Evolutionary conservation across 257 asterid species (phyloP).

Genomic region (Rehmannia glutinosa): DNA sequence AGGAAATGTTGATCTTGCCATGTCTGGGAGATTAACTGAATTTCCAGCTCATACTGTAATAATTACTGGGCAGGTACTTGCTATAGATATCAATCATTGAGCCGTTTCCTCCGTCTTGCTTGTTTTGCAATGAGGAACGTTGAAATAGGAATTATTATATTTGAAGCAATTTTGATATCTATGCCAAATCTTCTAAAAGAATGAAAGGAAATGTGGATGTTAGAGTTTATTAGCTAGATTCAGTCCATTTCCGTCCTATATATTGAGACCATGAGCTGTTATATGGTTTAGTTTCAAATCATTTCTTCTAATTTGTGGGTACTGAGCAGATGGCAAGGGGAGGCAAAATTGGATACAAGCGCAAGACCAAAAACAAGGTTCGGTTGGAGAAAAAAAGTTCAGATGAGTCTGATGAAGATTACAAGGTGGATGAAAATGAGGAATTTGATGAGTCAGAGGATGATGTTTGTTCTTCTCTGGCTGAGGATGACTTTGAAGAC

Average conservation of each 20-base stretch:
- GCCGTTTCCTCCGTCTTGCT: conserved; percentile 5
- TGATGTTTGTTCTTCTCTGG: conserved; percentile 51
- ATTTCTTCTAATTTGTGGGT: conserved; percentile 17
- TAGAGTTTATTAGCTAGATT: conserved; percentile 24
- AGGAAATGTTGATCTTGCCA: conserved; percentile 11
- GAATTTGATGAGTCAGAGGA: conserved; percentile 47
- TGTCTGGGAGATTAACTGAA: conserved; percentile 11
- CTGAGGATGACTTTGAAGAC: conserved; percentile 53
- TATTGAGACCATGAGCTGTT: conserved; percentile 1
- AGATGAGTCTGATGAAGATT: conserved; percentile 81
- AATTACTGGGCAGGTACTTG: not conserved
- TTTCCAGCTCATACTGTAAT: not conserved
- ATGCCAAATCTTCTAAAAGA: conserved; percentile 6
- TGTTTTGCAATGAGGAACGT: not conserved
- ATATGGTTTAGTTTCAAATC: conserved; percentile 11
- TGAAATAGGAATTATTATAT: not conserved
- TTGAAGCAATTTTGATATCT: not conserved
- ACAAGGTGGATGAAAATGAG: conserved; percentile 50
- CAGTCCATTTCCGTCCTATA: conserved; percentile 1
- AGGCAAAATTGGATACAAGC: conserved; percentile 27
- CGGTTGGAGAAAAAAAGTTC: conserved; percentile 23
- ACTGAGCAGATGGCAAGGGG: conserved; percentile 52
- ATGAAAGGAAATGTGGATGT: conserved; percentile 4
- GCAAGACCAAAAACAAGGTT: conserved; percentile 27
- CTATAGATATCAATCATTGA: not conserved